Conservation (phyloP, 1,139 yeast species). For the Suhomyces choctaworum region DNA sequence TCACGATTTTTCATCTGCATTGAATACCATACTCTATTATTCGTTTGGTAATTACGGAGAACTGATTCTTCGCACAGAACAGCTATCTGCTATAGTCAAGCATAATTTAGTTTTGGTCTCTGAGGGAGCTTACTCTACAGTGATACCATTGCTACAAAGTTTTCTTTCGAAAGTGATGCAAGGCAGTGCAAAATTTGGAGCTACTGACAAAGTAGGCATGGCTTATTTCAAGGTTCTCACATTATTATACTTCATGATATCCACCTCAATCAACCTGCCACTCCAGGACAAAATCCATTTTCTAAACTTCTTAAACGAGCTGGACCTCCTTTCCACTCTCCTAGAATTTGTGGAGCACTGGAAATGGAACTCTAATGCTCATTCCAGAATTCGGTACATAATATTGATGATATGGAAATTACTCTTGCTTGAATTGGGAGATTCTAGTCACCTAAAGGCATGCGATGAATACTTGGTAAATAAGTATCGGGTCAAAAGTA, state of each 20-base stretch:
- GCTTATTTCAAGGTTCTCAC: conserved; percentile 47
- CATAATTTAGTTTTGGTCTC: conserved; percentile 9
- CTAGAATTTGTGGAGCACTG: conserved; percentile 61
- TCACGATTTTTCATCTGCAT: conserved; percentile 2
- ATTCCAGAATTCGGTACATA: conserved; percentile 49
- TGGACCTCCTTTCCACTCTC: conserved; percentile 45
- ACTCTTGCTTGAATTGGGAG: conserved; percentile 68
- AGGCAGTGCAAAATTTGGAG: background rate
- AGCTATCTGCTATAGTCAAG: conserved; percentile 23
- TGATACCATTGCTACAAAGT: conserved; percentile 15
- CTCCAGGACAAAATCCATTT: conserved; percentile 21
- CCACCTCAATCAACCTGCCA: conserved; percentile 24
- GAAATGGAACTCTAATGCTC: conserved; percentile 53
- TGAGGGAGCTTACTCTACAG: conserved; percentile 10
- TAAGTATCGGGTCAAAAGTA: conserved; percentile 43
- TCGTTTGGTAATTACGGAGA: conserved; percentile 45
- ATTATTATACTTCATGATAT: conserved; percentile 50
- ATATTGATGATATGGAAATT: conserved; percentile 59
- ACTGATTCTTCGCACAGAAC: conserved; percentile 32
- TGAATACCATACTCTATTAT: conserved; percentile 30
- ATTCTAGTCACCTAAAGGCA: conserved; percentile 35
- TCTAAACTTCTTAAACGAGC: conserved; percentile 19
- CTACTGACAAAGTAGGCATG: background rate
- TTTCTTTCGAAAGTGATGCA: conserved; percentile 20
- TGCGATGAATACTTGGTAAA: conserved; percentile 52